These are phyloP conservation scores for Ceratobasidium theobromae DNA, from an alignment of 1,284 basidiomycete species.

Conservation along the genomic window DNA sequence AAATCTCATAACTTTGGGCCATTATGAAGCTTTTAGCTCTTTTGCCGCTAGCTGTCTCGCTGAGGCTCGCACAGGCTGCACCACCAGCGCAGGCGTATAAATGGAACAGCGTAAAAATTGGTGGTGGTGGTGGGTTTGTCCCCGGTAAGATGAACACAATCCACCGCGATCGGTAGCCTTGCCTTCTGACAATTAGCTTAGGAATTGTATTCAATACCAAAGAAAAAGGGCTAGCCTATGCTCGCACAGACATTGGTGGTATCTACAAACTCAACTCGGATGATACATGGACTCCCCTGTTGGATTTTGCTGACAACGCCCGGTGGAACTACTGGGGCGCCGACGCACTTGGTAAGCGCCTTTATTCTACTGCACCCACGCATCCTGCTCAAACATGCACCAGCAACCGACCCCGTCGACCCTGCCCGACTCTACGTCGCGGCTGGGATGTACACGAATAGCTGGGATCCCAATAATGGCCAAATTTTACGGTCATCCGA, in stretches of 20 bases:
- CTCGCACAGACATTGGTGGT: slow-evolving; percentile 42
- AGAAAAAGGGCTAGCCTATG: slow-evolving; percentile 53
- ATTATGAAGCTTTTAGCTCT: neutral
- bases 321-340: slow-evolving; percentile 59
- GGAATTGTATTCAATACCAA: slow-evolving; percentile 63
- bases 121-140: slow-evolving; percentile 53
- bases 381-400: neutral
- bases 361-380: slow-evolving; percentile 52
- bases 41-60: neutral
- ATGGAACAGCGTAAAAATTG: slow-evolving; percentile 65
- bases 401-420: slow-evolving; percentile 27
- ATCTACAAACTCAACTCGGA: slow-evolving; percentile 63
- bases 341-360: slow-evolving; percentile 58
- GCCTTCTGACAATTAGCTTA: neutral
- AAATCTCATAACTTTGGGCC: neutral
- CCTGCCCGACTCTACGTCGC: slow-evolving; percentile 38
- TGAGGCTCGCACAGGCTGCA: slow-evolving; percentile 4
- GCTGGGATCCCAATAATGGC: slow-evolving; percentile 65
- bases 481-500: slow-evolving; percentile 62
- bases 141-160: slow-evolving; percentile 39
- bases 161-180: neutral
- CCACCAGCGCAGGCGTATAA: slow-evolving; percentile 13
- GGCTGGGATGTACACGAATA: slow-evolving; percentile 66
- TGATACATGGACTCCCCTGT: slow-evolving; percentile 44
- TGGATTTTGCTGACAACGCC: slow-evolving; percentile 55